phyloP scores from a whole-genome alignment of 352 stramenopile species.

The Phytopythium helicoides region DNA sequence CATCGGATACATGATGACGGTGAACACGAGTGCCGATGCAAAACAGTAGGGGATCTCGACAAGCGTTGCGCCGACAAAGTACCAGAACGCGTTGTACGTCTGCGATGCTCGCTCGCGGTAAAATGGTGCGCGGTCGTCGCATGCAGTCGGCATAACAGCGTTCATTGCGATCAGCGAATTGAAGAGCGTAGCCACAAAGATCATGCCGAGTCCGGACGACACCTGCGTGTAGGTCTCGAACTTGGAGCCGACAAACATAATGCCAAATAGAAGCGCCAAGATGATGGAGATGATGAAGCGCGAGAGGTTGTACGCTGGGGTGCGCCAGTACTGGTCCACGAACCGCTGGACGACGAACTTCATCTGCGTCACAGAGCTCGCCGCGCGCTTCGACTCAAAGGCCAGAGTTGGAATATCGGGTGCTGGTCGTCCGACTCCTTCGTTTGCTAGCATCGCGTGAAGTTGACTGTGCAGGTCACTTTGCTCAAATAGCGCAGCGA shows the following conservation, averaged over 20 bases:
- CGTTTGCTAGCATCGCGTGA: constrained; percentile 5
- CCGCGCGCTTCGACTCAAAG: constrained; percentile 19
- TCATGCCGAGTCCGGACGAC: constrained; percentile 50
- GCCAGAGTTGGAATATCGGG: constrained; percentile 16
- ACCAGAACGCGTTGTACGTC: constrained; percentile 76
- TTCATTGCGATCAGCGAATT: constrained; percentile 65
- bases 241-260: constrained; percentile 5
- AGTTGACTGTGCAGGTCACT: constrained; percentile 3
- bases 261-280: constrained; percentile 19
- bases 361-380: constrained; percentile 11
- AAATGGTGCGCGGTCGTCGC: constrained; percentile 74
- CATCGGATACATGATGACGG: constrained; percentile 48
- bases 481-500: constrained; percentile 9
- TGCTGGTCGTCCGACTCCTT: constrained; percentile 21
- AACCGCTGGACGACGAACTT: constrained; percentile 33
- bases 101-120: constrained; percentile 56
- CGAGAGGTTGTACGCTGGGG: constrained; percentile 67
- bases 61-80: constrained; percentile 69
- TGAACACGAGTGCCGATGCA: constrained; percentile 42
- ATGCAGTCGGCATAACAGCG: constrained; percentile 55
- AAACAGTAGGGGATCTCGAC: constrained; percentile 82
- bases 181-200: constrained; percentile 74
- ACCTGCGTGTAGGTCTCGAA: constrained; percentile 7
- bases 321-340: constrained; percentile 36
- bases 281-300: constrained; percentile 55